Base-by-base conservation (phyloP, 176 grass and related monocot species). In the Rhynchospora pubera region DNA sequence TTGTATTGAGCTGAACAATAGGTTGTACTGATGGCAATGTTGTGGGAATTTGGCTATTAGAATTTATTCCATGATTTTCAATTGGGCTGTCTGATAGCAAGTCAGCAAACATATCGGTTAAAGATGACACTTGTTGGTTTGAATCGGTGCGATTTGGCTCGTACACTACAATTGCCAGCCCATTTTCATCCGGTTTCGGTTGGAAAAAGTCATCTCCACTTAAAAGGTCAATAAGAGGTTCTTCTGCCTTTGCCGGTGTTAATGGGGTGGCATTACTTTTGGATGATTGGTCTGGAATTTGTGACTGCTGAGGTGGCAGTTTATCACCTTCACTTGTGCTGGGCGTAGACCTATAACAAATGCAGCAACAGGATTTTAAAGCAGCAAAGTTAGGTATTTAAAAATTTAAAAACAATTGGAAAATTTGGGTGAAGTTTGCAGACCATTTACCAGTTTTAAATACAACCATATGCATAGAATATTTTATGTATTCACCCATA, bases 161-260 rank as follows among this genome's bases (percentile, higher is more conserved):
- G 11, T 65, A 65, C 14, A 65, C 10, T 65, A 97, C 89, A 74
- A 97, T 83, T 2, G 83, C 91, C 39, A 97, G 73, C 5, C 65
- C 85, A 23, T 91, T 89, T 56, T 83, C 45, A 77, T 77, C 82
- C 51, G 79, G 77, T 86, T 89, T 83, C 7, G 93, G 78, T 93
- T 91, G 89, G 56, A 87, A 79, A 67, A 88, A 89, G 30, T 93
- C 11, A 1, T 97, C 89, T 57, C 93, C 91, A 71, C 93, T 97
- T 80, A 97, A 89, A 62, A 97, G 91, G 73, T 97, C 93, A 1
- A 97, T 89, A 80, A 45, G 83, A 22, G 91, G 77, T 86, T 86
- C 71, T 52, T 79, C 22, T 82, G 58, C 84, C 53, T 43, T 57
- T 66, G 66, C 39, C 32, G 62, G 24, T 63, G 71, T 28, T 85